Conservation (phyloP, 495 filamentous ascomycete genomes). For the Lindgomyces ingoldianus region DNA sequence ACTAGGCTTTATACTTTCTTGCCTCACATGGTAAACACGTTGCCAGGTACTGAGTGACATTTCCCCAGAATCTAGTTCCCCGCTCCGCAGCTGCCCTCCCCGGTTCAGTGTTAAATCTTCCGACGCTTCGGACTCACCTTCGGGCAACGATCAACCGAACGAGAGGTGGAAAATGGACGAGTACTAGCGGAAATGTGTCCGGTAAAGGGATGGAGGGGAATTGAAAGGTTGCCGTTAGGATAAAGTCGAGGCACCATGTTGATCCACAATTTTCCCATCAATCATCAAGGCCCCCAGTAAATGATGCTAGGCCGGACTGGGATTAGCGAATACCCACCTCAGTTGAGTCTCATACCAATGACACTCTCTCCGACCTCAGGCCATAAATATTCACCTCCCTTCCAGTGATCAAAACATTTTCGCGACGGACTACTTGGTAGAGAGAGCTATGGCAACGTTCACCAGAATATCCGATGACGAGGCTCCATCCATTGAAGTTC, state of each 20-base stretch:
- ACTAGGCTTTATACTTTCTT: slow-evolving; percentile 16
- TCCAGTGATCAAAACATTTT: not conserved
- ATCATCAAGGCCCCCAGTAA: too few relatives aligned
- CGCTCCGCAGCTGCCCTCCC: not conserved
- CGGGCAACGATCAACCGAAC: slow-evolving; percentile 8
- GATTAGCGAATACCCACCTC: too few relatives aligned
- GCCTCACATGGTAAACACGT: not conserved
- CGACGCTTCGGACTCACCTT: slow-evolving; percentile 8
- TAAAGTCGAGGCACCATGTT: not conserved
- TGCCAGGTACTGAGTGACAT: not conserved
- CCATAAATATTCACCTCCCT: not conserved
- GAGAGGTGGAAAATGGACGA: not conserved
- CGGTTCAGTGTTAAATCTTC: not conserved
- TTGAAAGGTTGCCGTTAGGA: not conserved
- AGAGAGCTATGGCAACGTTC: slow-evolving; percentile 62
- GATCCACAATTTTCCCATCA: slow-evolving; percentile 14
- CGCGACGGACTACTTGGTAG: not conserved
- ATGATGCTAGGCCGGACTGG: too few relatives aligned
- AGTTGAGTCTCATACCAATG: not conserved
- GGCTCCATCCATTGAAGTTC: slow-evolving; percentile 61
- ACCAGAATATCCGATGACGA: slow-evolving; percentile 61
- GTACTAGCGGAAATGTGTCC: not conserved
- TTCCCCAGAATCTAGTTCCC: slow-evolving; percentile 27
- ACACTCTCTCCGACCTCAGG: not conserved
- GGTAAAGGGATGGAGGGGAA: not conserved